phyloP scores from a whole-genome alignment of 345 rosid genomes.

The Citrus unshiu region DNA sequence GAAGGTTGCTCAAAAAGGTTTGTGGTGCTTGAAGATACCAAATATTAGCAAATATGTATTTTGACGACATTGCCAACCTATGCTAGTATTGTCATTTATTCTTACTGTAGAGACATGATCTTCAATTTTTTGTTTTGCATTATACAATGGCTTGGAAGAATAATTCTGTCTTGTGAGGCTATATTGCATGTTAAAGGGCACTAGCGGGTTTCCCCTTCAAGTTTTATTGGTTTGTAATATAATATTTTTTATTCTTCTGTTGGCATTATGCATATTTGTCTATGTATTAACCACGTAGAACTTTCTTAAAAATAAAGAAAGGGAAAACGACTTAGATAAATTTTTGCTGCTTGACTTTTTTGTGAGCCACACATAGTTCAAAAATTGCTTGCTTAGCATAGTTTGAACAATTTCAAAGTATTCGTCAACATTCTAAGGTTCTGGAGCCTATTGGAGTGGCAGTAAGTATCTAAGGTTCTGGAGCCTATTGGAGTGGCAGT shows the following conservation, averaged over 20 bases:
- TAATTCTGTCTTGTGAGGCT: neutral
- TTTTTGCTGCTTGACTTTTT: too few relatives aligned
- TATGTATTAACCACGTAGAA: neutral
- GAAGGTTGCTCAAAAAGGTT: conserved; percentile 53
- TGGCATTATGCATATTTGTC: neutral
- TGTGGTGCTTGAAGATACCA: conserved; percentile 16
- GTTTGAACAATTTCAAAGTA: too few relatives aligned
- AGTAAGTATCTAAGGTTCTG: too few relatives aligned
- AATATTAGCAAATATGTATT: neutral
- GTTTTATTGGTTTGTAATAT: neutral
- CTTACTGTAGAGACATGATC: neutral
- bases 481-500: too few relatives aligned
- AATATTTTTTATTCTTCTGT: neutral
- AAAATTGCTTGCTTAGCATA: too few relatives aligned
- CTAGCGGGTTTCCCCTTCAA: neutral
- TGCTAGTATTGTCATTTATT: neutral
- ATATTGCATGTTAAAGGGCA: neutral
- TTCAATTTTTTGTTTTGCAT: neutral
- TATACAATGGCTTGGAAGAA: neutral
- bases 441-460: too few relatives aligned
- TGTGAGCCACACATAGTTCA: too few relatives aligned
- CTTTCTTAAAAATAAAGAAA: too few relatives aligned
- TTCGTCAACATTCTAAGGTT: too few relatives aligned
- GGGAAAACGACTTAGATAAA: too few relatives aligned
- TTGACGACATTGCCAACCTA: neutral